These are phyloP conservation scores for Periconia digitata DNA, from an alignment of 2,329 filamentous ascomycete species.

Conservation along the genomic window DNA sequence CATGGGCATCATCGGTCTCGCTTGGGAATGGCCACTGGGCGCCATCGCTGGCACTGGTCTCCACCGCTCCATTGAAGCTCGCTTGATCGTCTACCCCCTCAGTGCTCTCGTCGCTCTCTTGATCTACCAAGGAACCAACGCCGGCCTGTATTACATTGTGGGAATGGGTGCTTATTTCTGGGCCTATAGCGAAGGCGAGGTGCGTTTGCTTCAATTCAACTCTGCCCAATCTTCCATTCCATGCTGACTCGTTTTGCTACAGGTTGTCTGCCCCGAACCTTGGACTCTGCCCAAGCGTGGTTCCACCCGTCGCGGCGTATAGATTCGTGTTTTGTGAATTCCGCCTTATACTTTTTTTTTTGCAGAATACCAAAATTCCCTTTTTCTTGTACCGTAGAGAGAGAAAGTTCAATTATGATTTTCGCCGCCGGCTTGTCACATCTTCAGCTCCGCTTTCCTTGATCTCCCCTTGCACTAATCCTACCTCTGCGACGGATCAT, in stretches of 20 bases:
- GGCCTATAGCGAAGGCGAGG: constrained; percentile 97
- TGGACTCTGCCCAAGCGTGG: constrained; percentile 54
- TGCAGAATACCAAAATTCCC: background rate
- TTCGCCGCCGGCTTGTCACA: background rate
- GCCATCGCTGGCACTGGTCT: constrained; percentile 74
- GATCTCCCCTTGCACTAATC: background rate
- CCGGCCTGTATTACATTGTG: constrained; percentile 87
- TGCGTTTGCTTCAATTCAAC: constrained; percentile 53
- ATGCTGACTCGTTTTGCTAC: constrained; percentile 9
- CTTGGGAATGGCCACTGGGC: constrained; percentile 85
- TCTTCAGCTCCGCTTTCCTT: background rate
- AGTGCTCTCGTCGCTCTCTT: constrained; percentile 72
- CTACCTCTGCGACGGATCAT: background rate
- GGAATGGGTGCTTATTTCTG: constrained; percentile 89
- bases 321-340: too few species aligned
- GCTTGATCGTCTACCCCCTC: constrained; percentile 80
- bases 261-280: constrained; percentile 53
- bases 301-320: constrained; percentile 24
- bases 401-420: background rate
- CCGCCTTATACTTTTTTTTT: too few species aligned
- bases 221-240: constrained; percentile 4
- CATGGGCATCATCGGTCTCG: constrained; percentile 74
- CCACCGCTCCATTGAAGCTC: constrained; percentile 84
- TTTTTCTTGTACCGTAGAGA: background rate
- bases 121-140: constrained; percentile 89